phyloP scores from a whole-genome alignment of 2,329 filamentous ascomycete species.

The Lachnellula arida region DNA sequence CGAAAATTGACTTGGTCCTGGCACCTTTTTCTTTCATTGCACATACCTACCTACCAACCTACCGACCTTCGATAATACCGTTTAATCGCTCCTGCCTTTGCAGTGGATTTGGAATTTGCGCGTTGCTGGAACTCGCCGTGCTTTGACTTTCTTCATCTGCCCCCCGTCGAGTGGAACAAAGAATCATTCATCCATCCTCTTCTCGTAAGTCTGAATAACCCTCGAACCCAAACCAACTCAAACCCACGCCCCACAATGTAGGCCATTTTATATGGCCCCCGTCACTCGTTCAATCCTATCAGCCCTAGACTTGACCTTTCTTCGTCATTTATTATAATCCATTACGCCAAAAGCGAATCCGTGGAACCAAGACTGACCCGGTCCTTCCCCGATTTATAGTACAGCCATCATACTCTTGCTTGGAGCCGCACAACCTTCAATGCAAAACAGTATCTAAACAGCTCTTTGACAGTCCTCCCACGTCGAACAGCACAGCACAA shows the following conservation, averaged over 20 bases:
- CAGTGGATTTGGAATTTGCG: conserved; percentile 11
- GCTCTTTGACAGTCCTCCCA: conserved; percentile 15
- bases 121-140: conserved; percentile 31
- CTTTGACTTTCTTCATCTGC: conserved; percentile 13
- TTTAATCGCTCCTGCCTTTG: conserved; percentile 13
- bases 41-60: background rate
- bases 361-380: conserved; percentile 19
- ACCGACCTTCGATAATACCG: background rate
- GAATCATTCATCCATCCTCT: conserved; percentile 8
- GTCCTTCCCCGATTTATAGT: conserved; percentile 13
- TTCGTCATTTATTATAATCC: conserved; percentile 7
- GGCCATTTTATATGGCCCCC: background rate
- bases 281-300: too few species aligned
- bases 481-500: conserved; percentile 10
- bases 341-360: background rate
- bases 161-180: conserved; percentile 1
- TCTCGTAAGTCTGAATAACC: conserved; percentile 22
- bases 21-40: conserved; percentile 16
- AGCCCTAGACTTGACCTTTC: conserved; percentile 7
- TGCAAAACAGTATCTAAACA: conserved; percentile 20
- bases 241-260: conserved; percentile 5
- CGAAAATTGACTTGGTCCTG: conserved; percentile 26
- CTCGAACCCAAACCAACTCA: conserved; percentile 1
- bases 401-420: conserved; percentile 12
- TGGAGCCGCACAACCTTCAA: conserved; percentile 10